Conservation (phyloP, 2,329 filamentous ascomycete genomes). For the Monilinia laxa region DNA sequence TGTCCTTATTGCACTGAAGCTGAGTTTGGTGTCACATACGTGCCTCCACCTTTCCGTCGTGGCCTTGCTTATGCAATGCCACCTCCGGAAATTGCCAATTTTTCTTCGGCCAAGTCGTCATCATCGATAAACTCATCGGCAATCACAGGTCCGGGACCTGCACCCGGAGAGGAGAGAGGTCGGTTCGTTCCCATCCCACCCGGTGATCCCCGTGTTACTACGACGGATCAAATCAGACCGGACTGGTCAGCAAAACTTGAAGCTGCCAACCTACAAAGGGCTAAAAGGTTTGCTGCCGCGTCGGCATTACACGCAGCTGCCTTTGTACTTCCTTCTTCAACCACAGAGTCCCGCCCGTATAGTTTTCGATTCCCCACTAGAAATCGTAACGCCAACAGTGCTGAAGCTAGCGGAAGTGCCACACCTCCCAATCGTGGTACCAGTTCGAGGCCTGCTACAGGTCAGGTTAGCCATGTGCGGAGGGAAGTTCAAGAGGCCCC, state of each 20-base stretch:
- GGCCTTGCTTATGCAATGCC: constrained; percentile 69
- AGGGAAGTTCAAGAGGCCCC: constrained; percentile 41
- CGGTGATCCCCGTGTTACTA: constrained; percentile 80
- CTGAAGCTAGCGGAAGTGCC: constrained; percentile 38
- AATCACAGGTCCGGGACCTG: constrained; percentile 31
- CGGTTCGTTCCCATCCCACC: constrained; percentile 74
- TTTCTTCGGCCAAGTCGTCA: constrained; percentile 77
- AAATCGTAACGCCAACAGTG: constrained; percentile 36
- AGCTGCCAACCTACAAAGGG: constrained; percentile 78
- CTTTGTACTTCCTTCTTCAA: constrained; percentile 66
- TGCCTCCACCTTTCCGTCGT: constrained; percentile 81
- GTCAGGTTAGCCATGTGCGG: constrained; percentile 33
- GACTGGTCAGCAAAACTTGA: constrained; percentile 93
- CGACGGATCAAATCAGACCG: constrained; percentile 86
- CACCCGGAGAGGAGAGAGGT: constrained; percentile 45
- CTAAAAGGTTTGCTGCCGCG: constrained; percentile 84
- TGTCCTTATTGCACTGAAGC: constrained; percentile 95
- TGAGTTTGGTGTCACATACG: constrained; percentile 95
- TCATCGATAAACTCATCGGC: constrained; percentile 68
- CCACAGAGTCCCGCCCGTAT: constrained; percentile 37
- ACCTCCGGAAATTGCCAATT: constrained; percentile 51
- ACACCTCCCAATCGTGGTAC: constrained; percentile 34
- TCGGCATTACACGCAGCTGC: constrained; percentile 52
- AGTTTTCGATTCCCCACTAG: constrained; percentile 39
- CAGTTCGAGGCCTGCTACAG: constrained; percentile 34